Evolutionary conservation across 2,329 filamentous ascomycete genomes (phyloP).

Genomic region (Curvularia hawaiiensis): DNA sequence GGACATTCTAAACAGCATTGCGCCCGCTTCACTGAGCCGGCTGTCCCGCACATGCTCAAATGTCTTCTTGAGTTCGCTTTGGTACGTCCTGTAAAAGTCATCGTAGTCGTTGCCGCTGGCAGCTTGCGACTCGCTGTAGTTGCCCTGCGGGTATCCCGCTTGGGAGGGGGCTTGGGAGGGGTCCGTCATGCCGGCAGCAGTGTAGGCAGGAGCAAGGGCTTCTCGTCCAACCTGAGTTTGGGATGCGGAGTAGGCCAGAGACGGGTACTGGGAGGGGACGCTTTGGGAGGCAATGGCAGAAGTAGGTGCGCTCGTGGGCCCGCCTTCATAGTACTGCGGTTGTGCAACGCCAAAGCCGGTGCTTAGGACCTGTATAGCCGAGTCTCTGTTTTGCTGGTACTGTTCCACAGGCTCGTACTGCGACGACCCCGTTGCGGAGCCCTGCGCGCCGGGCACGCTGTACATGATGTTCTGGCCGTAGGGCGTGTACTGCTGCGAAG

Average conservation of each 20-base stretch:
- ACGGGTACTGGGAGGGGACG: conserved; percentile 68
- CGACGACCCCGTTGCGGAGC: conserved; percentile 57
- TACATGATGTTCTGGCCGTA: conserved; percentile 77
- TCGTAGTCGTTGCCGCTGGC: conserved; percentile 60
- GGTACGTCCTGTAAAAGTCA: conserved; percentile 70
- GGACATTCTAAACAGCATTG: conserved; percentile 65
- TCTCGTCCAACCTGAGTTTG: conserved; percentile 62
- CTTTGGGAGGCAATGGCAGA: conserved; percentile 64
- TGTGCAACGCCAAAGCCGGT: conserved; percentile 71
- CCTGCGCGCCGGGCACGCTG: conserved; percentile 60
- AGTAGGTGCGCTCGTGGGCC: conserved; percentile 64
- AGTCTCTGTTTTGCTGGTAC: conserved; percentile 71
- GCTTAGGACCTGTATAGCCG: conserved; percentile 77
- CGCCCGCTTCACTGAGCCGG: conserved; percentile 63
- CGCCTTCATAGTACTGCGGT: conserved; percentile 67
- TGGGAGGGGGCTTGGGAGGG: conserved; percentile 51
- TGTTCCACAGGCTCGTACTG: conserved; percentile 76
- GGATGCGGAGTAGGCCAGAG: conserved; percentile 64
- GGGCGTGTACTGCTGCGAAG: conserved; percentile 53
- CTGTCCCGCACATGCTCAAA: conserved; percentile 74
- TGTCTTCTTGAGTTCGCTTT: conserved; percentile 62
- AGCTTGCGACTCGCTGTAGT: conserved; percentile 39
- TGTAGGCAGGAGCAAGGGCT: conserved; percentile 57
- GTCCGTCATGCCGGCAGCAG: conserved; percentile 58
- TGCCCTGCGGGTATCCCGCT: conserved; percentile 45